Evolutionary conservation across 2,329 filamentous ascomycete genomes (phyloP).

Genomic region (Monilinia aucupariae): DNA sequence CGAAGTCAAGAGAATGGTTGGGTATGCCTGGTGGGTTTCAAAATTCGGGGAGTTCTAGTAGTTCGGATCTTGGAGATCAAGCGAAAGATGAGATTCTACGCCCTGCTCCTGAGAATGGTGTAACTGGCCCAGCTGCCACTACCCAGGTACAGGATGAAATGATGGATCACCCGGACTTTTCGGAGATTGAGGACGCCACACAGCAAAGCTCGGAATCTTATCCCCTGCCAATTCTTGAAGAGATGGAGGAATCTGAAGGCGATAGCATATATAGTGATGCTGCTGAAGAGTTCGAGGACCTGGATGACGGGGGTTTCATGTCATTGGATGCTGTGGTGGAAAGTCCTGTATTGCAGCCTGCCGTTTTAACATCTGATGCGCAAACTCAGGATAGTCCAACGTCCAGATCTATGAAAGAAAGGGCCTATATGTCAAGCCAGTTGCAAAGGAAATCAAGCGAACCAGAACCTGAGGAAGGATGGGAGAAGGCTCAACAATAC

Average conservation of each 20-base stretch:
- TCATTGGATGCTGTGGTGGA: constrained; percentile 69
- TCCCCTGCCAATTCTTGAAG: constrained; percentile 27
- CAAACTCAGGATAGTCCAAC: constrained; percentile 30
- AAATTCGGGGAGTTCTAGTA: constrained; percentile 41
- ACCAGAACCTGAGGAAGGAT: constrained; percentile 37
- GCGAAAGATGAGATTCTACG: constrained; percentile 14
- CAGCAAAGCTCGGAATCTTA: constrained; percentile 39
- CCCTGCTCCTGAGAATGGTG: constrained; percentile 18
- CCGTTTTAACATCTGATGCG: constrained; percentile 23
- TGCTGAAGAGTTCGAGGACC: constrained; percentile 59
- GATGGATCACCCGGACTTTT: constrained; percentile 9
- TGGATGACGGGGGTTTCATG: constrained; percentile 61
- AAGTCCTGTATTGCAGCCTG: constrained; percentile 41
- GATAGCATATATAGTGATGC: constrained; percentile 69
- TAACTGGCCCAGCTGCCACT: constrained; percentile 24
- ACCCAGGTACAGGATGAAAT: constrained; percentile 6
- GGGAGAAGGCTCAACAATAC: constrained; percentile 63
- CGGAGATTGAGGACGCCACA: constrained; percentile 21
- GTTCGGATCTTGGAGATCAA: constrained; percentile 23
- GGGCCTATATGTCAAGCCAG: constrained; percentile 24
- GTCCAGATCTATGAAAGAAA: constrained; percentile 26
- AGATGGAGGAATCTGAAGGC: constrained; percentile 43
- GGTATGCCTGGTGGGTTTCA: constrained; percentile 48
- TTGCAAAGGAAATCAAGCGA: constrained; percentile 24
- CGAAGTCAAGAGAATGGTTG: constrained; percentile 33